Base-by-base conservation (phyloP, 2,329 filamentous ascomycete species). In the Fusarium lyarnte region DNA sequence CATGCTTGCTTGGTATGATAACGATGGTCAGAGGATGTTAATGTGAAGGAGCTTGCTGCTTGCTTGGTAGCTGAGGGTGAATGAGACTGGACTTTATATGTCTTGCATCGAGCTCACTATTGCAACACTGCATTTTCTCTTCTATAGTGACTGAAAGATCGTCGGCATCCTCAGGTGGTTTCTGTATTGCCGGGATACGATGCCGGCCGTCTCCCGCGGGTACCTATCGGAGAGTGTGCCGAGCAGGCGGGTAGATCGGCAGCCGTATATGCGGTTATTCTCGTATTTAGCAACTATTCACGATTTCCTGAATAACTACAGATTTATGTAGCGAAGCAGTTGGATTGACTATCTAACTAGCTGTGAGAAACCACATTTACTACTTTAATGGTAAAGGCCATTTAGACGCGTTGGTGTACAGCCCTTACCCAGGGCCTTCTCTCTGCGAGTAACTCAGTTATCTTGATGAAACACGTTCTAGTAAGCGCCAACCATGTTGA, bases 121-220 rank as follows among this genome's bases (percentile, higher is more conserved):
- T 1, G 1, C 5, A 12, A 47, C 3, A 17, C 21, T 5, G 0
- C 1, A 2, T 11, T 16, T 7, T 46, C 13, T 46, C 25, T 7
- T 21, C 19, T 16, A n/a, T 46, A 6, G 13, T n/a, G 27, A n/a
- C 4, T n/a, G n/a, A n/a, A 6, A 10, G 4, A 4, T 29, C 19
- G 3, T 12, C 3, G 4, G 7, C 9, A n/a, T n/a, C 9, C 16
- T 16, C 8, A 17, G 13, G n/a, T n/a, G 9, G 25, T 17, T 1
- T 3, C 11, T 13, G 46, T 4, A 31, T 23, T n/a, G 29, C 46
- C 21, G 11, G 3, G 5, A 4, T 9, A 3, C 11, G 14, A 33
- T 35, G 21, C 29, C n/a, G 16, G 29, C 5, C 10, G 46, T 33
- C 7, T 9, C 16, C 46, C 10, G 21, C 29, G 29, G 16, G 16